Percentiles rank a stretch among this genome's conserved stretches.
These are phyloP conservation scores for Hypoxylon fuscum DNA, from an alignment of 495 filamentous ascomycete genomes.

Conservation along the genomic window DNA sequence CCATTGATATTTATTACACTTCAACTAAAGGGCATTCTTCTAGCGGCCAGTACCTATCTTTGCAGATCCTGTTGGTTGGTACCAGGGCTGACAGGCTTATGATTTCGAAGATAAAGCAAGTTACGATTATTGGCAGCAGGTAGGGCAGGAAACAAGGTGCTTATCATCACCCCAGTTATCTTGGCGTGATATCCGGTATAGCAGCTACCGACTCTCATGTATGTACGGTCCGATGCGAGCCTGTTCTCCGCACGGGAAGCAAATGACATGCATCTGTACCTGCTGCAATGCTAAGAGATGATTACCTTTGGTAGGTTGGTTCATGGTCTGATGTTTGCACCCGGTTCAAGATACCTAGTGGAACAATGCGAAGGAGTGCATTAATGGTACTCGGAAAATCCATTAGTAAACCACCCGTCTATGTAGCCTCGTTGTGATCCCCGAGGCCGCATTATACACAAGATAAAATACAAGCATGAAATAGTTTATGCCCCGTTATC, in stretches of 20 bases:
- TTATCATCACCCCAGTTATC: slow-evolving; percentile 36
- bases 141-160: slow-evolving; percentile 17
- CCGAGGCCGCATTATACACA: slow-evolving; percentile 44
- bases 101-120: slow-evolving; percentile 28
- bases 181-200: slow-evolving; percentile 12
- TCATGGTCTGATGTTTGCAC: too few species aligned
- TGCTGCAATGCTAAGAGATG: slow-evolving; percentile 4
- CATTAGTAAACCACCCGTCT: slow-evolving; percentile 38
- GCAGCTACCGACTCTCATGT: slow-evolving; percentile 3
- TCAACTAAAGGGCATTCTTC: background rate
- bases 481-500: slow-evolving; percentile 25
- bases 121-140: slow-evolving; percentile 20
- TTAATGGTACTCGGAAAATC: slow-evolving; percentile 30
- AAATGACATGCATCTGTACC: background rate
- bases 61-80: slow-evolving; percentile 25
- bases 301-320: too few species aligned
- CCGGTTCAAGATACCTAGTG: too few species aligned
- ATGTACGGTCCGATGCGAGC: slow-evolving; percentile 11
- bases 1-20: slow-evolving; percentile 1
- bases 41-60: background rate
- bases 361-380: slow-evolving; percentile 23
- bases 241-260: slow-evolving; percentile 11
- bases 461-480: slow-evolving; percentile 43
- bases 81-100: slow-evolving; percentile 22
- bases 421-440: slow-evolving; percentile 36